Conservation (phyloP, 1,284 basidiomycete genomes). For the Bjerkandera adusta region DNA sequence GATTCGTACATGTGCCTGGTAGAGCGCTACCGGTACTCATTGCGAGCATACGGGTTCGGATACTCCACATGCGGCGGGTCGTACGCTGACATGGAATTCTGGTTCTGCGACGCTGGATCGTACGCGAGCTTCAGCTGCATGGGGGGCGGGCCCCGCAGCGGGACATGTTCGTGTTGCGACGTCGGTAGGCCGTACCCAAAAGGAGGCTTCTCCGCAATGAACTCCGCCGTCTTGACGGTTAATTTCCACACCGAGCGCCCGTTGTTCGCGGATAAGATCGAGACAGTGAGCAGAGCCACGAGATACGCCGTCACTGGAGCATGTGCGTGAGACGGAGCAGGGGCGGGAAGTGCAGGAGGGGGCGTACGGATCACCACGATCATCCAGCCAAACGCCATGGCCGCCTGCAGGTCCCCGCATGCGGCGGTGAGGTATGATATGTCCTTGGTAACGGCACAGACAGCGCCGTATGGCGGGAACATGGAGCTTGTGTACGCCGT, state of each 20-base stretch:
- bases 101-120: background rate
- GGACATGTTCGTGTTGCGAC: background rate
- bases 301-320: constrained; percentile 11
- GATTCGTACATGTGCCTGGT: background rate
- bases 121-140: background rate
- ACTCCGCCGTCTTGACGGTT: constrained; percentile 13
- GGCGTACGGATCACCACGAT: constrained; percentile 12
- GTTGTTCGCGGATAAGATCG: constrained; percentile 9
- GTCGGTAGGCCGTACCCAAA: constrained; percentile 5
- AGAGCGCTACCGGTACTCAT: background rate
- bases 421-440: constrained; percentile 4
- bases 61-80: background rate
- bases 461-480: background rate
- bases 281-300: constrained; percentile 8
- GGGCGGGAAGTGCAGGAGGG: background rate
- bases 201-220: background rate
- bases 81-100: background rate
- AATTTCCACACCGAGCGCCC: constrained; percentile 14
- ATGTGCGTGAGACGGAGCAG: background rate
- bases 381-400: constrained; percentile 16
- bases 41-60: background rate
- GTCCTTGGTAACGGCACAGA: constrained; percentile 10
- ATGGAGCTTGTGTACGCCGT: constrained; percentile 10
- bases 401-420: constrained; percentile 12
- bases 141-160: too few species aligned